Percentiles rank a stretch among this genome's conserved stretches.
These are phyloP conservation scores for Brettanomyces bruxellensis DNA, from an alignment of 805 yeast genomes.

Conservation along the genomic window DNA sequence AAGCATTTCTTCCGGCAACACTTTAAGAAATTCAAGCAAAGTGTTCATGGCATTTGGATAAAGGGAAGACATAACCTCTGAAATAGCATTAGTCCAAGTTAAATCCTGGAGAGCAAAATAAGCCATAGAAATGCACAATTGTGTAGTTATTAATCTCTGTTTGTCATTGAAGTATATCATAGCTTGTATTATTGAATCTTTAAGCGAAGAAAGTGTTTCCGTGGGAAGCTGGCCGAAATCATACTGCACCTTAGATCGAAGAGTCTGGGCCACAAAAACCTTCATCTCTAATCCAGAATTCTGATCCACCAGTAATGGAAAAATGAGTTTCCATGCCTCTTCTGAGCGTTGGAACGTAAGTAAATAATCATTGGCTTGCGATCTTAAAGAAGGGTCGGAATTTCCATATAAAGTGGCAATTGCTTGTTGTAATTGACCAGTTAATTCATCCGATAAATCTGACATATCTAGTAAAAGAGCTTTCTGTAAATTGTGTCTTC, in stretches of 20 bases:
- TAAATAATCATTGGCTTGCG: constrained; percentile 44
- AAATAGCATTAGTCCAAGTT: constrained; percentile 63
- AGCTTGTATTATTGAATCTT: constrained; percentile 55
- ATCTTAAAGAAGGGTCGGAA: constrained; percentile 28
- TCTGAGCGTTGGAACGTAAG: constrained; percentile 77
- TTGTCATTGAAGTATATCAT: constrained; percentile 38
- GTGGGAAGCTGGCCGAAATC: constrained; percentile 73
- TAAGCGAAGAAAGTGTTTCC: constrained; percentile 48
- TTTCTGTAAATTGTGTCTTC: not conserved
- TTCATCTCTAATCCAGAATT: constrained; percentile 42
- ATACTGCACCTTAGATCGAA: constrained; percentile 75
- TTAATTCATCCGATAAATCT: not conserved
- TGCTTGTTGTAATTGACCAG: constrained; percentile 31
- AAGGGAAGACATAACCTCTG: constrained; percentile 50
- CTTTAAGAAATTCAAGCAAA: constrained; percentile 70
- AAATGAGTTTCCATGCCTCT: constrained; percentile 72
- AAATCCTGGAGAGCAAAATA: constrained; percentile 72
- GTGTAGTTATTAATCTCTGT: constrained; percentile 61
- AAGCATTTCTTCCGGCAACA: constrained; percentile 84
- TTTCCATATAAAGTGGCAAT: constrained; percentile 34
- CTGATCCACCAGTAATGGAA: constrained; percentile 37
- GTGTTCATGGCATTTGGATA: constrained; percentile 34
- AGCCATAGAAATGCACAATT: constrained; percentile 72
- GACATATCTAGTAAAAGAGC: not conserved
- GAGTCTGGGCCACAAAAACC: constrained; percentile 85